phyloP scores from a whole-genome alignment of 2,329 filamentous ascomycete species.

The Hyphodiscus sp. region DNA sequence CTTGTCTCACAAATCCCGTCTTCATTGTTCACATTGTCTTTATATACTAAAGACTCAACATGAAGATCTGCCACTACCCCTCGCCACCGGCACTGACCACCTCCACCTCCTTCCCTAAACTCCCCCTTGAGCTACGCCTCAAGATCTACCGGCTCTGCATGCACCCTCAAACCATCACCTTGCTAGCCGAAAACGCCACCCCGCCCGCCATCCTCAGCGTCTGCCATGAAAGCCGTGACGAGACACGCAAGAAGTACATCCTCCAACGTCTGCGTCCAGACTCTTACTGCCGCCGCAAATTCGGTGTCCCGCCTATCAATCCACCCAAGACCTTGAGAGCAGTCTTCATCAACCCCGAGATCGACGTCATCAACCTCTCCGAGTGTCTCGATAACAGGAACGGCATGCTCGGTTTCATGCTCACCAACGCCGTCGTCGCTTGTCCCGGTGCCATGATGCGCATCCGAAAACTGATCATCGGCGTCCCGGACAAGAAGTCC shows the following conservation, averaged over 20 bases:
- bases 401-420: too few species aligned
- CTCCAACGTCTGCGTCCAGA: too few species aligned
- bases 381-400: neutral
- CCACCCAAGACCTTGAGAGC: neutral
- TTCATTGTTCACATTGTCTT: too few species aligned
- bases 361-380: neutral
- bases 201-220: neutral
- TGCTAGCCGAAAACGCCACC: neutral
- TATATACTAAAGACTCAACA: too few species aligned
- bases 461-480: too few species aligned
- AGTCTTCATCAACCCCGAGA: neutral
- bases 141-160: neutral
- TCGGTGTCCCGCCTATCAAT: neutral
- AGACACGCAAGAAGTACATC: neutral
- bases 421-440: neutral
- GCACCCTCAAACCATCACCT: neutral
- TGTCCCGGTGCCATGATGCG: too few species aligned
- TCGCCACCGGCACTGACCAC: neutral
- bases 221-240: neutral
- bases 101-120: neutral
- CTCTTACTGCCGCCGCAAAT: too few species aligned
- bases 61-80: too few species aligned
- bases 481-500: too few species aligned
- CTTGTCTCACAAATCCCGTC: too few species aligned
- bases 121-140: neutral